Evolutionary conservation across 352 stramenopile species (phyloP), one percentile per base, ranked within the genome.

Genomic region (Pilasporangium apinafurcum): DNA sequence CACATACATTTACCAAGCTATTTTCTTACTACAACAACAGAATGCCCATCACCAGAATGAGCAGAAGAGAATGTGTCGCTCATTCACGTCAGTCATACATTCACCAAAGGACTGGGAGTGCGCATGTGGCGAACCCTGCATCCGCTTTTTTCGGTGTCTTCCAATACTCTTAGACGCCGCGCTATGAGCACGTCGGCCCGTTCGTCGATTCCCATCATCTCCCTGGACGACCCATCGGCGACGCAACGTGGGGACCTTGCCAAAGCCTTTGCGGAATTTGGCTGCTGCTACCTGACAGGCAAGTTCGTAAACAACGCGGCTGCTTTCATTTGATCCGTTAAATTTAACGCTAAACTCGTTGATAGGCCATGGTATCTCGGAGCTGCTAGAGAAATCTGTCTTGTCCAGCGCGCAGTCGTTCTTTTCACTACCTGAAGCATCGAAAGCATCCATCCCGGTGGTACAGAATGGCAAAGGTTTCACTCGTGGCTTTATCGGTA

Each of bases 401-500:
- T 78, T 91, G 62, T 29, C 56, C 21, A 76, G 67, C 38, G 66
- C 75, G 24, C 51, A 65, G 21, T 59, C 66, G 33, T 86, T 87
- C 48, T 91, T 80, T 37, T 56, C 56, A 16, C 53, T 86, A n/a
- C 66, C 73, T 0, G 45, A 65, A 7, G 48, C 57, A 16, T 59
- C 44, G 22, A 91, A 91, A 17, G 44, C 59, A 12, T 62, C 53
- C 6, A 88, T 86, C 31, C 70, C 74, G 9, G 69, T 83, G 26
- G 65, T 73, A 35, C 62, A 76, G 51, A 79, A 82, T 31, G 69
- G 62, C 37, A 53, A 84, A 29, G 79, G 79, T 0, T 91, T 91
- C 48, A 87, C 77, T 44, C 79, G 79, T 30, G 79, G 79, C 8
- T 88, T 74, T 66, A 88, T 91, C 44, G 76, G 74, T 22, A 63